phyloP scores from a whole-genome alignment of 78 protist genomes.

The Salpingoeca rosetta region DNA sequence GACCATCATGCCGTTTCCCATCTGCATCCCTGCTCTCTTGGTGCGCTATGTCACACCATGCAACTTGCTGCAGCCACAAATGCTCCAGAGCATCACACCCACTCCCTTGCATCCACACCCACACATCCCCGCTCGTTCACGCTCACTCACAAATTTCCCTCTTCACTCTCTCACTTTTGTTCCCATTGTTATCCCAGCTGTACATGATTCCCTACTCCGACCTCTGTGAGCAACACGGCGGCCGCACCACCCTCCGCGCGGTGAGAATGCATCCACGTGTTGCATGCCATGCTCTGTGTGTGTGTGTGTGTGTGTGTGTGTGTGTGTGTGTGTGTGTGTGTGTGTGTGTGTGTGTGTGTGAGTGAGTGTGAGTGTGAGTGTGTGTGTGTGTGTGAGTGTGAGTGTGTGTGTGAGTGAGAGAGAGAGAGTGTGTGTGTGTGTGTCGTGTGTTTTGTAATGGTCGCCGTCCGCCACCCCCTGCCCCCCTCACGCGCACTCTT shows the following conservation, averaged over 20 bases:
- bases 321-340: background rate
- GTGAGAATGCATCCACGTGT: too few species aligned
- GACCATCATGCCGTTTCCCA: background rate
- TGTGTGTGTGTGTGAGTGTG: background rate
- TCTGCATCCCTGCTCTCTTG: background rate
- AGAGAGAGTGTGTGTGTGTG: too few species aligned
- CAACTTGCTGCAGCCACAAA: background rate
- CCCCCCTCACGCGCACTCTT: too few species aligned
- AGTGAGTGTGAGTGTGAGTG: background rate
- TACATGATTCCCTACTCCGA: background rate
- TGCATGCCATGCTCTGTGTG: too few species aligned
- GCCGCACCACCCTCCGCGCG: background rate
- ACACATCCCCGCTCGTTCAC: background rate
- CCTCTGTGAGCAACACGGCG: constrained; percentile 7
- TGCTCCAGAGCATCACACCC: background rate
- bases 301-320: background rate
- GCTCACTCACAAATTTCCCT: background rate
- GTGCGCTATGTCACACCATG: background rate
- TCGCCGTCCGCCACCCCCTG: too few species aligned
- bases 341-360: background rate
- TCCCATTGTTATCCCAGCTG: background rate
- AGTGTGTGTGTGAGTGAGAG: background rate
- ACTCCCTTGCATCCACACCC: too few species aligned
- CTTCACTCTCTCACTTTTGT: background rate
- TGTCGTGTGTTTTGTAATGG: too few species aligned